Base-by-base conservation (phyloP, 2,329 filamentous ascomycete species). In the Paracoccidioides brasiliensis region DNA sequence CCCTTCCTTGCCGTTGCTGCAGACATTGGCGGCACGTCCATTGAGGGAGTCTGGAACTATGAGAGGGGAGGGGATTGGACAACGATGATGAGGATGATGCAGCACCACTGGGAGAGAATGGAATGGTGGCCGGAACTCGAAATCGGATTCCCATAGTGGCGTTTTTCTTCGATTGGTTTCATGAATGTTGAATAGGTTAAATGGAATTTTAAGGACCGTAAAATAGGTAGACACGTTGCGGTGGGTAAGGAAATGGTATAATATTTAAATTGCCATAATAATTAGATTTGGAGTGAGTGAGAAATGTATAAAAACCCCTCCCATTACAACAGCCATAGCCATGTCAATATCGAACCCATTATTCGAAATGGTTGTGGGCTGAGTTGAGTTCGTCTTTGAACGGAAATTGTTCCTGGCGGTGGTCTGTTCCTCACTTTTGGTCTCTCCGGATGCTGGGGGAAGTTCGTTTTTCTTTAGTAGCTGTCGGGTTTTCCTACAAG, bases 1-100 rank as follows among this genome's bases (percentile, higher is more conserved):
- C 44, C 28, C 28, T 9, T 45, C 43, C 32, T 22, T 33, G 50
- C 43, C 48, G 56, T 22, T 58, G 57, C 44, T 46, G 57, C n/a
- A 63, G 52, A 43, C 62, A 64, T 55, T 55, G 57, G 42, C 45
- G 52, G 57, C 63, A 64, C n/a, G 57, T 63, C 63, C 63, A 64
- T 37, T 46, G 15, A 10, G 51, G 32, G 7, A n/a, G n/a, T 40
- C 32, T 12, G 38, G 44, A 46, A 33, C 12, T 33, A 30, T 32
- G 44, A 46, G 28, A 9, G 30, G 10, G 30, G 12, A 45, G 22
- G 30, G n/a, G 28, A 22, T 53, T 33, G 28, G 40, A 35, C 8
- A 37, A 38, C 22, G 28, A 41, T 2, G 49, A 30, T 3, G 7
- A 48, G 42, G 56, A 54, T 37, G 44, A 32, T 38, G 32, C 32